A percentile compares a stretch with the other conserved stretches of the same genome.
phyloP scores from a whole-genome alignment of 1,284 basidiomycete genomes.

The Hypsizygus ulmarius region DNA sequence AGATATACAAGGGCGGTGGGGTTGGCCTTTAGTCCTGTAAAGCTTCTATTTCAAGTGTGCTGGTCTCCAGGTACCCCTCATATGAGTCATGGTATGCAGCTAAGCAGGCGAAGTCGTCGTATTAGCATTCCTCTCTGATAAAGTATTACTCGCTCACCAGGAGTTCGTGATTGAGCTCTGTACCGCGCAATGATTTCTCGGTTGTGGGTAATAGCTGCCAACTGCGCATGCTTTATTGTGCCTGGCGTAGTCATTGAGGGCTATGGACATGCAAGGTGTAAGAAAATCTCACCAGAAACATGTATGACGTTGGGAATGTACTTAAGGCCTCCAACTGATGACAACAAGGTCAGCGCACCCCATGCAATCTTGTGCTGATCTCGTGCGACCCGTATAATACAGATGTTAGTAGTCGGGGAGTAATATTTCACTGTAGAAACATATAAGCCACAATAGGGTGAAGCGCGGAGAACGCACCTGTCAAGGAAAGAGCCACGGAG shows the following conservation, averaged over 20 bases:
- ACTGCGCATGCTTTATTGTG: constrained; percentile 75
- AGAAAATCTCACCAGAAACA: constrained; percentile 56
- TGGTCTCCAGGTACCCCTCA: constrained; percentile 53
- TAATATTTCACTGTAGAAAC: constrained; percentile 69
- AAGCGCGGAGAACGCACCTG: constrained; percentile 40
- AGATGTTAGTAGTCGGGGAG: constrained; percentile 72
- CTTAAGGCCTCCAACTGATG: constrained; percentile 51
- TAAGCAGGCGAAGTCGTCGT: constrained; percentile 7
- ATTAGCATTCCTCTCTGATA: background rate
- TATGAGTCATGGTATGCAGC: constrained; percentile 59
- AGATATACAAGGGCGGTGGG: no score
- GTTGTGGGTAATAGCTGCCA: constrained; percentile 72
- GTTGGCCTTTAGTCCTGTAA: constrained; percentile 50
- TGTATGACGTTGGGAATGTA: constrained; percentile 72
- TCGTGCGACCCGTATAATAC: constrained; percentile 74
- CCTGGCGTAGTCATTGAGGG: constrained; percentile 39
- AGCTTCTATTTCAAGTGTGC: constrained; percentile 56
- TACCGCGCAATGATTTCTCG: constrained; percentile 63
- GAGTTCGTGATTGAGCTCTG: constrained; percentile 48
- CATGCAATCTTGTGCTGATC: constrained; percentile 74
- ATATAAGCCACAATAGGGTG: background rate
- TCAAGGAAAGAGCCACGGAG: constrained; percentile 63
- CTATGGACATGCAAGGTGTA: background rate
- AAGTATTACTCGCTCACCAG: constrained; percentile 36
- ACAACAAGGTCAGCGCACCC: constrained; percentile 67